phyloP scores from a whole-genome alignment of 2,329 filamentous ascomycete genomes.

The Paecilomyces formosus region DNA sequence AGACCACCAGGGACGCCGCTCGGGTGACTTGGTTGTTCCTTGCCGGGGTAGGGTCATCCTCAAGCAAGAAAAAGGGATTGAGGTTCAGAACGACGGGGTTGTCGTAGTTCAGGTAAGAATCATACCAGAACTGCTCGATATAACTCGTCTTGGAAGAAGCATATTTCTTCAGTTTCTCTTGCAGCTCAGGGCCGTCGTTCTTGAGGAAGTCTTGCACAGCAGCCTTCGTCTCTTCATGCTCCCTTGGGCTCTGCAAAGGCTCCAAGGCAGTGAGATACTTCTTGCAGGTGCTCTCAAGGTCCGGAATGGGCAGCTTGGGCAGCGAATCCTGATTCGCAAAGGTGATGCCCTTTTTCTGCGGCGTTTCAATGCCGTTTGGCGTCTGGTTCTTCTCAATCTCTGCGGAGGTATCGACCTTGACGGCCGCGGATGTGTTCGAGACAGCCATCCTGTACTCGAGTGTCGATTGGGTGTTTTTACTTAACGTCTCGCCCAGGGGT shows the following conservation, averaged over 20 bases:
- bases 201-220: conserved; percentile 78
- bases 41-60: conserved; percentile 94
- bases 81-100: conserved; percentile 96
- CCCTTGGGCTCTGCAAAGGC: conserved; percentile 71
- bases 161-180: conserved; percentile 85
- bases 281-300: conserved; percentile 68
- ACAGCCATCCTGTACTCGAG: conserved; percentile 16
- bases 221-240: conserved; percentile 73
- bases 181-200: conserved; percentile 72
- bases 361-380: conserved; percentile 39
- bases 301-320: conserved; percentile 87
- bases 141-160: conserved; percentile 88
- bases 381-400: background rate
- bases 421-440: conserved; percentile 2
- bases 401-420: conserved; percentile 21
- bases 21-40: conserved; percentile 94
- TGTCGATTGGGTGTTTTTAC: conserved; percentile 18
- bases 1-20: conserved; percentile 84
- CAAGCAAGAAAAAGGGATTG: conserved; percentile 94
- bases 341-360: conserved; percentile 62
- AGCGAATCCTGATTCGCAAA: conserved; percentile 84
- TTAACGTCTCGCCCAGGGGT: conserved; percentile 63
- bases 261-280: conserved; percentile 73
- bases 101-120: conserved; percentile 96
- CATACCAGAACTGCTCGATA: conserved; percentile 99